Evolutionary conservation across 345 rosid genomes (phyloP), one percentile per base, ranked within the genome.

Genomic region (Microthlaspi erraticum): DNA sequence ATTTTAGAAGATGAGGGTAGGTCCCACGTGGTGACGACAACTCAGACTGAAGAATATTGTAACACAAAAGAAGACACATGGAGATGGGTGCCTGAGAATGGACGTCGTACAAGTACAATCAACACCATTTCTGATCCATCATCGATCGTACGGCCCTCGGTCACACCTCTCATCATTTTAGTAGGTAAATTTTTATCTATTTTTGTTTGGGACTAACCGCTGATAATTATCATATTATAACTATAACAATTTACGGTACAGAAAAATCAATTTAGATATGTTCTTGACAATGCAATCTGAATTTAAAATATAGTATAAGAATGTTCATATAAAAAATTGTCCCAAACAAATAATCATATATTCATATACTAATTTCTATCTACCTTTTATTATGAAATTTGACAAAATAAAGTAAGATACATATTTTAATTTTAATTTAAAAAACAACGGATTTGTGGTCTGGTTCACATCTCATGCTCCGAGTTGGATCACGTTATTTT

Each of bases 401-500:
- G 6, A 1, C 37, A 26, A 17, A 51, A 51, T 4, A 8, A 45
- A 45, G 12, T 46, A 46, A 46, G 23, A 42, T 44, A 6, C 5
- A 5, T 2, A n/a, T 42, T 13, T 6, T 42, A 13, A n/a, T 6
- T 6, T 14, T 43, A 0, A 13, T n/a, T n/a, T n/a, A n/a, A n/a
- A n/a, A n/a, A n/a, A n/a, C n/a, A 43, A n/a, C 38, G 32, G 6
- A 63, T 32, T 7, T 32, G 17, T 46, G 42, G 42, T 63, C 32
- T 64, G 2, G 18, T 54, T 54, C 55, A 56, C 44, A 56, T 55
- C n/a, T 55, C 44, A 67, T 66, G 52, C 19, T 42, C 18, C 39
- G 61, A 53, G 51, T 53, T 55, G 71, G 61, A 41, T 49, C 62
- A 67, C 42, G 72, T 68, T 68, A 68, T 44, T 68, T 56, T 18